Percentiles rank a stretch among this genome's conserved stretches.
These are phyloP conservation scores for Candida pini DNA, from an alignment of 805 yeast genomes.

Conservation along the genomic window DNA sequence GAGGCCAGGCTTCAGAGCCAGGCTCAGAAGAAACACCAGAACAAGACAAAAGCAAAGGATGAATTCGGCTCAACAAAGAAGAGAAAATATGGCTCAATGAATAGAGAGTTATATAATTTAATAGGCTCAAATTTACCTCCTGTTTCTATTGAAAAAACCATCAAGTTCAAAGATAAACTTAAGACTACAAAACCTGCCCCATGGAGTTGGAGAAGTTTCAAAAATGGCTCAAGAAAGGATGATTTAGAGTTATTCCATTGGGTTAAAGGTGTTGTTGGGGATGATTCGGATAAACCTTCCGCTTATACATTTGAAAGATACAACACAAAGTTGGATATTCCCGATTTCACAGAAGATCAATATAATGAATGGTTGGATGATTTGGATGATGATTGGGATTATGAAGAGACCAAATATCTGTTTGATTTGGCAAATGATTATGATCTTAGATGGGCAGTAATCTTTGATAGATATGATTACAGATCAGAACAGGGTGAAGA, in stretches of 20 bases:
- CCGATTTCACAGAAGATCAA: conserved; percentile 58
- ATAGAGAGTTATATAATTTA: conserved; percentile 80
- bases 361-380: conserved; percentile 41
- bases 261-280: conserved; percentile 62
- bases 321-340: conserved; percentile 64
- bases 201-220: conserved; percentile 70
- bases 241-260: conserved; percentile 66
- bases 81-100: conserved; percentile 57
- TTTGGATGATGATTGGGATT: conserved; percentile 49
- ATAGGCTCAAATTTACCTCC: conserved; percentile 94
- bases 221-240: conserved; percentile 45
- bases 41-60: conserved; percentile 6
- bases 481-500: conserved; percentile 2
- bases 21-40: conserved; percentile 34
- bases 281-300: conserved; percentile 32
- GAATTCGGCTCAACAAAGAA: conserved; percentile 24
- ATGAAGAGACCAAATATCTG: conserved; percentile 72
- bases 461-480: conserved; percentile 53
- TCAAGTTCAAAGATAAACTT: conserved; percentile 58
- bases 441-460: conserved; percentile 68
- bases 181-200: conserved; percentile 65
- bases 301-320: conserved; percentile 74
- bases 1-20: conserved; percentile 30
- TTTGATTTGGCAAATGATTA: conserved; percentile 57
- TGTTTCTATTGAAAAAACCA: conserved; percentile 44